Evolutionary conservation across 495 filamentous ascomycete genomes (phyloP).

Genomic region (Entonaema liquescens): DNA sequence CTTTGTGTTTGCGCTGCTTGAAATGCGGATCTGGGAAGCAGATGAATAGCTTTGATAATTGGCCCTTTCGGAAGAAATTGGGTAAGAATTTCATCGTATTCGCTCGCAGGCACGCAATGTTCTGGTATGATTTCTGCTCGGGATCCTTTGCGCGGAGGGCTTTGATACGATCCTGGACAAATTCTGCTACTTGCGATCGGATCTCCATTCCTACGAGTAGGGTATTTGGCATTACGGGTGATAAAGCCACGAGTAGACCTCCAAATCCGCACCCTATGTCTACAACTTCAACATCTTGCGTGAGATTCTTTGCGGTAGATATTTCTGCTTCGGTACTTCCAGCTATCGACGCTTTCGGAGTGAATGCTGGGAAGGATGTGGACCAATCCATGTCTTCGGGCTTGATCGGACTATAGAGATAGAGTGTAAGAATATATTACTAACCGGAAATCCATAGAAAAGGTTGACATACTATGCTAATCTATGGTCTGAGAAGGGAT

Average conservation of each 20-base stretch:
- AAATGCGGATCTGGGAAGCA: conserved; percentile 99
- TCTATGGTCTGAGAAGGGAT: conserved; percentile 93
- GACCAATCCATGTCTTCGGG: conserved; percentile 94
- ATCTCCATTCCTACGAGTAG: conserved; percentile 93
- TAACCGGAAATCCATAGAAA: background rate
- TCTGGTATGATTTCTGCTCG: conserved; percentile 73
- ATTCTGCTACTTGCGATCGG: conserved; percentile 85
- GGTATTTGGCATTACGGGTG: conserved; percentile 80
- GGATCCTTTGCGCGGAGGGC: conserved; percentile 76
- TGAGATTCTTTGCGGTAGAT: conserved; percentile 53
- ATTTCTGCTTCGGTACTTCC: conserved; percentile 27
- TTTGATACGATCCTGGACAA: conserved; percentile 82
- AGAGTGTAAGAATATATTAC: conserved; percentile 14
- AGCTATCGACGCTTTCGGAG: conserved; percentile 37
- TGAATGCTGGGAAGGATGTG: conserved; percentile 78
- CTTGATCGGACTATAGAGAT: conserved; percentile 69
- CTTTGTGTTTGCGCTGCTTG: conserved; percentile 96
- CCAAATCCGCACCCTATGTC: conserved; percentile 98
- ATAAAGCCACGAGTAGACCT: conserved; percentile 85
- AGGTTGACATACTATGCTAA: conserved; percentile 77
- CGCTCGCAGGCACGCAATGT: conserved; percentile 83
- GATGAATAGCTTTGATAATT: conserved; percentile 90
- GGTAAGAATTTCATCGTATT: conserved; percentile 99
- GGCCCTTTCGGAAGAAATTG: conserved; percentile 83
- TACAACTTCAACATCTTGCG: conserved; percentile 83